phyloP scores from a whole-genome alignment of 176 grass and related monocot genomes.

The Puya raimondii region DNA sequence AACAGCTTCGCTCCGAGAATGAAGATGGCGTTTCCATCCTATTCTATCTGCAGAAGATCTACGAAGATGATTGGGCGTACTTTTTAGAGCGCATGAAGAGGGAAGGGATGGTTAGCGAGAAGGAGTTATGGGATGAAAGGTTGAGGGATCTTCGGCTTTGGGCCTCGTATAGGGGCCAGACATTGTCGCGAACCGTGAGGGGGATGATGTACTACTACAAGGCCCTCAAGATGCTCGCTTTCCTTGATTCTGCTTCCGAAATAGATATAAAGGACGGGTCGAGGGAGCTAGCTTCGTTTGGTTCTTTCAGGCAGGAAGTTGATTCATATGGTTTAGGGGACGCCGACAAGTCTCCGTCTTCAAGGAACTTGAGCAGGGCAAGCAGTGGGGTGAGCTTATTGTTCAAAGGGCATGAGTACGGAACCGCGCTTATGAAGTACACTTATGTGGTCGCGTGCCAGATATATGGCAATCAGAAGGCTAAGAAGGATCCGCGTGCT shows the following conservation, averaged over 20 bases:
- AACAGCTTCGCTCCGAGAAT: slow-evolving; percentile 83
- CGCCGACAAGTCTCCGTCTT: slow-evolving; percentile 26
- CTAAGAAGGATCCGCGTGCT: slow-evolving; percentile 59
- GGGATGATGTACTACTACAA: slow-evolving; percentile 99
- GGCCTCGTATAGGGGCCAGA: slow-evolving; percentile 95
- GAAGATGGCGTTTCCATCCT: slow-evolving; percentile 95
- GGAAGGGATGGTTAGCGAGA: slow-evolving; percentile 63
- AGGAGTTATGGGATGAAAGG: slow-evolving; percentile 61
- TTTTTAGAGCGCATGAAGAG: slow-evolving; percentile 86
- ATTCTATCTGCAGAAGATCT: slow-evolving; percentile 98
- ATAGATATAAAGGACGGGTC: slow-evolving; percentile 75
- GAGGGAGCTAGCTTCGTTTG: slow-evolving; percentile 56
- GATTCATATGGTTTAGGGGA: slow-evolving; percentile 34
- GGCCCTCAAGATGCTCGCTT: slow-evolving; percentile 95
- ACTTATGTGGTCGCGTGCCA: slow-evolving; percentile 92
- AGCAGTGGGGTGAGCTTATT: slow-evolving; percentile 55
- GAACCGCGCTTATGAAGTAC: slow-evolving; percentile 83
- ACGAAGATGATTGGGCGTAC: slow-evolving; percentile 84
- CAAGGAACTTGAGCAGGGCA: slow-evolving; percentile 50
- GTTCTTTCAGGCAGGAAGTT: slow-evolving; percentile 59
- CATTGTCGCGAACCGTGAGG: slow-evolving; percentile 73
- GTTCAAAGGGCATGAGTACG: slow-evolving; percentile 86
- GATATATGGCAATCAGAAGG: slow-evolving; percentile 91
- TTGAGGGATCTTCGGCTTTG: slow-evolving; percentile 79
- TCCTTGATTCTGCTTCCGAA: slow-evolving; percentile 91